Evolutionary conservation across 2,329 filamentous ascomycete genomes (phyloP).

Genomic region (Chalaropsis thielavioides): DNA sequence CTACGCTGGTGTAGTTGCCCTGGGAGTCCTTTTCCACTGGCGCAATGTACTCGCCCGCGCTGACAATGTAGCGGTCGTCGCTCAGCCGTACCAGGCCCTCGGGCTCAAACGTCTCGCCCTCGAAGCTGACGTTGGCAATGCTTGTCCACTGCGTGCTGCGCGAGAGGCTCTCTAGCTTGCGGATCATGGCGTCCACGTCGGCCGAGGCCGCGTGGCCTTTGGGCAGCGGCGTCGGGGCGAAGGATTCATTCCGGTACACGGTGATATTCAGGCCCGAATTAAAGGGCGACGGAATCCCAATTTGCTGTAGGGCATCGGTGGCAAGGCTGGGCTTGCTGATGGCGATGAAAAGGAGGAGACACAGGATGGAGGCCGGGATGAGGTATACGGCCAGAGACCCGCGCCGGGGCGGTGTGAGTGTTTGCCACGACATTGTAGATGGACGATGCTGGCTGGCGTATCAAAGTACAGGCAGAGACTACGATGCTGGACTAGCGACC

Average conservation of each 20-base stretch:
- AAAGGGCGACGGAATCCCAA: constrained; percentile 8
- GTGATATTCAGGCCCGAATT: constrained; percentile 25
- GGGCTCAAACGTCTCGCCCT: constrained; percentile 34
- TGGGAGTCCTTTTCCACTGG: constrained; percentile 30
- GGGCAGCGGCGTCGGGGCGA: constrained; percentile 26
- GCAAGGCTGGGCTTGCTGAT: constrained; percentile 9
- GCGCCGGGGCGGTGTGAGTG: constrained; percentile 10
- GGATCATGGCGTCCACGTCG: constrained; percentile 27
- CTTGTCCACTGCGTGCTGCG: constrained; percentile 31
- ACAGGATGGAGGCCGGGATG: constrained; percentile 9
- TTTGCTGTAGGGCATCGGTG: background rate
- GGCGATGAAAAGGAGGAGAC: constrained; percentile 12
- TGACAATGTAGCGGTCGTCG: constrained; percentile 31
- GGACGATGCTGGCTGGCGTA: background rate
- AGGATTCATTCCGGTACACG: constrained; percentile 22
- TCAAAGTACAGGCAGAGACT: background rate
- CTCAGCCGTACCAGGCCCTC: constrained; percentile 34
- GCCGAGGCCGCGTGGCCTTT: constrained; percentile 24
- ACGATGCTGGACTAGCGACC: background rate
- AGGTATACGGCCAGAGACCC: constrained; percentile 9
- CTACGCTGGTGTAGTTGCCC: constrained; percentile 35
- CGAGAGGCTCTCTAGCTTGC: constrained; percentile 25
- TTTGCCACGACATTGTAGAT: constrained; percentile 13
- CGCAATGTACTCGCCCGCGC: constrained; percentile 30
- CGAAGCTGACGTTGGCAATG: constrained; percentile 29